Evolutionary conservation across 108 stramenopile genomes (phyloP), one percentile per base, ranked within the genome.

Genomic region (Nitzschia sp.): DNA sequence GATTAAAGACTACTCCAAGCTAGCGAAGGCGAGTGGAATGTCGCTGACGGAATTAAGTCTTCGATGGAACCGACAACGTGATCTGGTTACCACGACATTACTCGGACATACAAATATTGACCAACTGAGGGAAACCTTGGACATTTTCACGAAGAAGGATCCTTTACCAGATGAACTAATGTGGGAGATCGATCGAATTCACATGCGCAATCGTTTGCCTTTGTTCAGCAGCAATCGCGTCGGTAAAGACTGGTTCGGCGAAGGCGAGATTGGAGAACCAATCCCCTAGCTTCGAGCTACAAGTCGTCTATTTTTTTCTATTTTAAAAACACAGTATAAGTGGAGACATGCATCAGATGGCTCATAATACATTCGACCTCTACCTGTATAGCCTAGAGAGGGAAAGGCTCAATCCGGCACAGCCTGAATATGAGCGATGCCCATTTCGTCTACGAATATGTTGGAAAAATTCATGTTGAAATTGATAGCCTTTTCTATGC

Each of bases 111-210:
- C 90, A 19, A 87, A 73, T 59, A 66, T 92, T 75, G 66, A 85
- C 17, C 96, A 96, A 63, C 59, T 96, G 68, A 61, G 91, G 60
- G 80, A 94, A 54, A 75, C 79, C 23, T 44, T 94, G 23, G 70
- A 80, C 27, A 85, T 74, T 64, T 88, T 93, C 57, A 74, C 77
- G 16, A 90, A 69, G 32, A 82, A 82, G 35, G 76, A 91, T 33
- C 85, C 87, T 27, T 73, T 96, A 64, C 53, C 83, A 0, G 81
- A 84, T 3, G 73, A 88, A 28, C 62, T 94, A 35, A 91, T 93
- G 85, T 94, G 91, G 93, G 91, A 96, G 29, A 90, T 96, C 58
- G 91, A 96, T 71, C 64, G 80, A 41, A 80, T 94, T 25, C 96
- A 96, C 71, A 93, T 96, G 90, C 63, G 72, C 53, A 96, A 96